Base-by-base conservation (phyloP, 768 basidiomycete genomes). In the Crassisporium funariophilum region DNA sequence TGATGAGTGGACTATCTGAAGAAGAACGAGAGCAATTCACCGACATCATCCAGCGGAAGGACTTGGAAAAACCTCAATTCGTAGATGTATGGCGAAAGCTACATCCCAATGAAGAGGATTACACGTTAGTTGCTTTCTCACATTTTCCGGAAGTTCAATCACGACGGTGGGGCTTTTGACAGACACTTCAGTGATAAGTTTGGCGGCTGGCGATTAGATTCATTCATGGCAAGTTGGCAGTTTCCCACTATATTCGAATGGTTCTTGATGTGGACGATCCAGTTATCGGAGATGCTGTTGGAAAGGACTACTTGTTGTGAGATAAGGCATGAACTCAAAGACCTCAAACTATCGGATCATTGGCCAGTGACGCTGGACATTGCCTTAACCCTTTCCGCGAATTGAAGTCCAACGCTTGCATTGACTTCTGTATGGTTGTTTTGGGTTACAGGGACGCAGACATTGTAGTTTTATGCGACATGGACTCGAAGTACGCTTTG, bases 1-100 rank as follows among this genome's bases (percentile, higher is more conserved):
- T 91, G 61, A 81, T 84, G 1, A 69, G 90, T 1, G 88, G 90
- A 0, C 87, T 88, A 60, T 91, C 90, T 0, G 79, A 86, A 57
- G 79, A 76, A 9, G 91, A 93, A 67, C 88, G 84, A 15, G 74
- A 78, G 4, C 79, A 81, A 1, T 90, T 85, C 60, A 75, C 72
- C 41, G 72, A 76, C 11, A 82, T 91, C 29, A 70, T 92, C 1
- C 73, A 82, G 5, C 65, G 77, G 9, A 63, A 65, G 2, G 61
- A 53, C 17, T 65, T 35, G 56, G 17, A 63, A 69, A 6, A 64
- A 68, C 45, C 73, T 21, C n/a, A 69, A 56, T 84, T 92, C 41
- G 74, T 88, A 20, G 91, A 93, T 55, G 69, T 89, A 23, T 93
- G 91, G 90, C 73, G 90, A 35, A 66, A 77, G 19, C 68, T 71